phyloP scores from a whole-genome alignment of 805 yeast genomes.

The Kodamaea kaohsiungensis region DNA sequence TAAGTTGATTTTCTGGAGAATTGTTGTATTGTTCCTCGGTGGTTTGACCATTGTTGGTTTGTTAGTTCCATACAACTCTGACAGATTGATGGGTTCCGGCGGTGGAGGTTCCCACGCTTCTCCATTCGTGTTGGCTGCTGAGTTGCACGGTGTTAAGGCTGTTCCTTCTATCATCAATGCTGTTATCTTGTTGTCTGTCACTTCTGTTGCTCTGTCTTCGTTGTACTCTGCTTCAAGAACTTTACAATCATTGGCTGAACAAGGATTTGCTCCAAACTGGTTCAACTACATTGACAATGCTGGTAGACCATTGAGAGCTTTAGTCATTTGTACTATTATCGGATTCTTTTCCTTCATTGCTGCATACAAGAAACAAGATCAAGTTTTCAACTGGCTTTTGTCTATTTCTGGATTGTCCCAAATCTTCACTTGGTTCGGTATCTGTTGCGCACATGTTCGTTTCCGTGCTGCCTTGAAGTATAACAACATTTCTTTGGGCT shows the following conservation, averaged over 20 bases:
- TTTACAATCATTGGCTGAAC: slow-evolving; percentile 43
- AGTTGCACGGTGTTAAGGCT: slow-evolving; percentile 38
- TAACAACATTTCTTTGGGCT: slow-evolving; percentile 26
- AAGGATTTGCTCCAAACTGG: slow-evolving; percentile 40
- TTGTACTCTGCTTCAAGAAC: slow-evolving; percentile 45
- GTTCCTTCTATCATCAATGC: slow-evolving; percentile 45
- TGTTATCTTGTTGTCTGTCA: slow-evolving; percentile 41
- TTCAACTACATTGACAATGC: slow-evolving; percentile 42
- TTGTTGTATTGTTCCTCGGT: slow-evolving; percentile 40
- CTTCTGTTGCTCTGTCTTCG: slow-evolving; percentile 44
- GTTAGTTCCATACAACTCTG: slow-evolving; percentile 27
- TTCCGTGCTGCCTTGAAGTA: slow-evolving; percentile 40
- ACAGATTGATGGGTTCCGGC: slow-evolving; percentile 25
- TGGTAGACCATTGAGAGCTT: slow-evolving; percentile 44
- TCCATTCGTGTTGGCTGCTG: slow-evolving; percentile 45
- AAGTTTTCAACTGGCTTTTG: slow-evolving; percentile 44
- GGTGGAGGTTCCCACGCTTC: slow-evolving; percentile 39
- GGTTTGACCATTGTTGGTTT: slow-evolving; percentile 36
- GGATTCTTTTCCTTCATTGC: slow-evolving; percentile 44
- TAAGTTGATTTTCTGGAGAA: slow-evolving; percentile 41
- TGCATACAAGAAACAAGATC: slow-evolving; percentile 38
- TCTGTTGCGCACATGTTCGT: slow-evolving; percentile 41
- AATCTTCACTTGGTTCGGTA: slow-evolving; percentile 44
- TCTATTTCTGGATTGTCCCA: slow-evolving; percentile 44
- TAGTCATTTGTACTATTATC: slow-evolving; percentile 32